Evolutionary conservation across 2,329 filamentous ascomycete genomes (phyloP).

Genomic region (Calonectria hawksworthii): DNA sequence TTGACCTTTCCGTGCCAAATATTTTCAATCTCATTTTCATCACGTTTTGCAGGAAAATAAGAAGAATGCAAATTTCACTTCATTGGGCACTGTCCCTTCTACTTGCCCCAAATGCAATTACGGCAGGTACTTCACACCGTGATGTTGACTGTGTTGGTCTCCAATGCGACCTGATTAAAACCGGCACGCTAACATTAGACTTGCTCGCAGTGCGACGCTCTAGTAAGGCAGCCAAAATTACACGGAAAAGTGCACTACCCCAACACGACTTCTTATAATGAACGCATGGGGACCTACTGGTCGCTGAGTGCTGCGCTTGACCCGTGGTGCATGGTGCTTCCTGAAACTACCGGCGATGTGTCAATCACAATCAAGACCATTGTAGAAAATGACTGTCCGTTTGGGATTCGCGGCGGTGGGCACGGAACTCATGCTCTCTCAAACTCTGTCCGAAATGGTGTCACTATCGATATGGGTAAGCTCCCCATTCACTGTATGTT

Average conservation of each 20-base stretch:
- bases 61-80: neutral
- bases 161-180: no score
- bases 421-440: neutral
- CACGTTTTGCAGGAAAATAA: neutral
- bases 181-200: neutral
- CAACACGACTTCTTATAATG: neutral
- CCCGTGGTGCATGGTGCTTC: neutral
- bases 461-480: conserved; percentile 1
- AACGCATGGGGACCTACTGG: neutral
- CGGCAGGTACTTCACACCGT: neutral
- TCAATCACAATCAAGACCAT: neutral
- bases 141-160: neutral
- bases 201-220: neutral
- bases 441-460: neutral
- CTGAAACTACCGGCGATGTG: neutral
- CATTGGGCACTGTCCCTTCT: neutral
- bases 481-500: no score
- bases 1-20: neutral
- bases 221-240: neutral
- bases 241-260: neutral
- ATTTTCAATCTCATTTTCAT: no score
- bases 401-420: neutral
- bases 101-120: neutral
- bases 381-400: neutral
- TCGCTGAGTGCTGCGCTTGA: neutral